Evolutionary conservation across 2,329 filamentous ascomycete species (phyloP).

Genomic region (Aspergillus tamarii): DNA sequence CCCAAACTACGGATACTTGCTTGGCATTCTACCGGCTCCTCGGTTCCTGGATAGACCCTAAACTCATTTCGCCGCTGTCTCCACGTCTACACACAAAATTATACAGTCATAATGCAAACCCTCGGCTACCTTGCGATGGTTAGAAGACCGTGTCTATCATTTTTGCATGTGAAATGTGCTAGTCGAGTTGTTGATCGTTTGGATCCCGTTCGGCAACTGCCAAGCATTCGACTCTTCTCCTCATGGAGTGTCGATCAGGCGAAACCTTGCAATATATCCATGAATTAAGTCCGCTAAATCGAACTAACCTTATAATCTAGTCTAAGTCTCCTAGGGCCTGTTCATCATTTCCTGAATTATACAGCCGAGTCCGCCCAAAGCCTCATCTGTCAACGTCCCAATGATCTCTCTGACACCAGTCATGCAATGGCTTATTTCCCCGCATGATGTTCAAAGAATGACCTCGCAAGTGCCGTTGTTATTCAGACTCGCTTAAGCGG

Average conservation of each 20-base stretch:
- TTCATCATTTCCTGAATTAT: neutral
- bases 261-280: neutral
- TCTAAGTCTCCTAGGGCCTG: neutral
- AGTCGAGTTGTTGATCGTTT: neutral
- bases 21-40: neutral
- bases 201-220: neutral
- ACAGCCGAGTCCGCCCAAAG: neutral
- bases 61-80: neutral
- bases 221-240: neutral
- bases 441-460: neutral
- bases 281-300: neutral
- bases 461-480: neutral
- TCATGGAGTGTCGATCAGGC: neutral
- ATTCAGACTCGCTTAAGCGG: neutral
- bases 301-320: neutral
- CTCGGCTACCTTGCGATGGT: neutral
- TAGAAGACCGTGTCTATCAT: neutral
- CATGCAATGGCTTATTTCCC: neutral
- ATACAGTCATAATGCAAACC: neutral
- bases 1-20: neutral
- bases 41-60: neutral
- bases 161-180: neutral
- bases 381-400: neutral
- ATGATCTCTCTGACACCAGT: neutral
- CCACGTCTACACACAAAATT: neutral